Base-by-base conservation (phyloP, 805 yeast genomes). In the Spathaspora gorwiae region DNA sequence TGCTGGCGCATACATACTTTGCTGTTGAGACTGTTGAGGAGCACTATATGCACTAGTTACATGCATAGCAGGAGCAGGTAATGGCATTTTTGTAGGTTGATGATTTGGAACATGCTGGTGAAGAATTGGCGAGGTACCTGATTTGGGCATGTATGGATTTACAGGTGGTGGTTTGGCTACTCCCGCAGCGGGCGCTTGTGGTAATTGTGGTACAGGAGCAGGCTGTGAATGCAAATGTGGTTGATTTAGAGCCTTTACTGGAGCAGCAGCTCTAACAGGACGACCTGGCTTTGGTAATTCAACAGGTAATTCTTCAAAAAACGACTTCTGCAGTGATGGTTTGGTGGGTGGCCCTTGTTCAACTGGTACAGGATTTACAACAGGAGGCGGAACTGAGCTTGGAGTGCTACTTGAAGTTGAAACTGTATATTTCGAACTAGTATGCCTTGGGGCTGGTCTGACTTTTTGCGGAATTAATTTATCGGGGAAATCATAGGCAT, bases 401-500 rank as follows among this genome's bases (percentile, higher is more conserved):
- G 30, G 13, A 26, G n/a, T 27, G 7, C 15, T n/a, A 3, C 39
- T 29, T 47, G 44, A 13, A 19, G 46, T 36, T 2, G 29, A 14
- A 26, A 45, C 38, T 0, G 64, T 53, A 44, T 59, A 52, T 49
- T 57, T 43, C 54, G 66, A 27, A 52, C 35, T 11, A 31, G 33
- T 19, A 45, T 36, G 43, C 59, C 78, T 38, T 59, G 74, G 50
- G 51, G 75, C 54, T 55, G 77, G 66, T 60, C 70, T 50, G 46
- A 67, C 36, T 52, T 48, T 54, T 55, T 69, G 69, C 1, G 74
- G 64, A 10, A 83, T 63, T 37, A 85, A 58, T 38, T 72, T 79
- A 15, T 70, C 65, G 1, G 92, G 92, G 55, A 85, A 83, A 56
- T 85, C 94, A 54, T 83, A 85, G 0, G 90, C 89, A 64, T 84